phyloP scores from a whole-genome alignment of 176 grass and related monocot genomes.

The Saccharum spontaneum region DNA sequence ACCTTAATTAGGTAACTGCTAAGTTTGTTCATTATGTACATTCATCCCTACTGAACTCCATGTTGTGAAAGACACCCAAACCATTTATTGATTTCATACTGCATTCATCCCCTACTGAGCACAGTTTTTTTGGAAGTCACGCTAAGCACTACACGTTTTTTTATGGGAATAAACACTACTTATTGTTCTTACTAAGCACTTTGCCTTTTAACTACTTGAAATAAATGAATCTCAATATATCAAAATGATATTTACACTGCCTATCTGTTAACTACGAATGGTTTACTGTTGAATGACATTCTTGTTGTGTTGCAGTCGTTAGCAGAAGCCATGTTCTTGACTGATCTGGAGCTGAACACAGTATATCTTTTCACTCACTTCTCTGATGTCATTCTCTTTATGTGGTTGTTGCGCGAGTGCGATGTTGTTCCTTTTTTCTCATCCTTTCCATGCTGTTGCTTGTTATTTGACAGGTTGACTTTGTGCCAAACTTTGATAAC shows the following conservation, averaged over 20 bases:
- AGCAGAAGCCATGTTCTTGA: slow-evolving; percentile 94
- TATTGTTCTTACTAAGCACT: not conserved
- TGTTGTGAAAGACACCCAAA: not conserved
- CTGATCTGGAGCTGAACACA: slow-evolving; percentile 86
- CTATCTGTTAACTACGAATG: not conserved
- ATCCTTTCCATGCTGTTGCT: slow-evolving; percentile 30
- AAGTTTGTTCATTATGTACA: slow-evolving; percentile 1
- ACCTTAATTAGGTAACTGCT: not conserved
- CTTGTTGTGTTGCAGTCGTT: slow-evolving; percentile 68
- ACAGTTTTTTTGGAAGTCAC: not conserved
- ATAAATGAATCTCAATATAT: not conserved
- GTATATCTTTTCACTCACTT: slow-evolving; percentile 42
- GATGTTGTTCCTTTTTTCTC: slow-evolving; percentile 21
- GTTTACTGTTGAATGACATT: slow-evolving; percentile 16
- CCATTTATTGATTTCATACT: not conserved
- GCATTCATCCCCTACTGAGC: not conserved
- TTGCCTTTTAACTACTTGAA: not conserved
- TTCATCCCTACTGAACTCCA: not conserved
- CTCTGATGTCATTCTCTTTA: not conserved
- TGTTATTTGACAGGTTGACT: slow-evolving; percentile 71
- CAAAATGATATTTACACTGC: not conserved
- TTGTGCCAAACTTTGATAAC: slow-evolving; percentile 88
- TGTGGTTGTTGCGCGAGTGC: not conserved
- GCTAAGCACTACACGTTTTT: not conserved
- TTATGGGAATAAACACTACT: not conserved